A percentile compares a stretch with the other conserved stretches of the same genome.
These are phyloP conservation scores for Cudoniella acicularis DNA, from an alignment of 495 filamentous ascomycete genomes.

Conservation along the genomic window DNA sequence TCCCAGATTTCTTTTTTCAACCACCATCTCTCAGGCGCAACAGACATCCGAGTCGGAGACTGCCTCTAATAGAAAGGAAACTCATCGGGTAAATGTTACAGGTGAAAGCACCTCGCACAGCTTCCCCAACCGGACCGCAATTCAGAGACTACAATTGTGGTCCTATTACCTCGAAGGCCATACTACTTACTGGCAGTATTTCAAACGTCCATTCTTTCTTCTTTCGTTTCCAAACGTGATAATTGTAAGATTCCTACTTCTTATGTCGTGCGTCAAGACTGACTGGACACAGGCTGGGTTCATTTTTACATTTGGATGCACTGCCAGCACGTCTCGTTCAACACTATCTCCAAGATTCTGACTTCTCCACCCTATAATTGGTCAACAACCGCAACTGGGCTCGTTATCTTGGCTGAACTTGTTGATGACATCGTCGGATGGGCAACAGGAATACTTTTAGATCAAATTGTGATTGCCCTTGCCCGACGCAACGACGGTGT, in stretches of 20 bases:
- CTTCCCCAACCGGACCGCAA: not conserved
- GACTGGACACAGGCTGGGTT: too few species aligned
- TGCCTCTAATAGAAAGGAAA: not conserved
- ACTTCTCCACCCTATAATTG: slow-evolving; percentile 34
- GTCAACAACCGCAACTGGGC: slow-evolving; percentile 28
- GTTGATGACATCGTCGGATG: slow-evolving; percentile 45
- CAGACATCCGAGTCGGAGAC: not conserved
- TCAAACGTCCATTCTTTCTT: slow-evolving; percentile 34
- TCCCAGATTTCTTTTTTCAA: slow-evolving; percentile 27
- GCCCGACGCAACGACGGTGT: slow-evolving; percentile 57
- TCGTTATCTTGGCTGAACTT: slow-evolving; percentile 35
- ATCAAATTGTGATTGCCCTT: slow-evolving; percentile 53
- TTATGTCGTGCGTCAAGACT: too few species aligned
- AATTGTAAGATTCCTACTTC: too few species aligned
- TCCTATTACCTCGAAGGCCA: not conserved
- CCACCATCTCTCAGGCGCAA: not conserved
- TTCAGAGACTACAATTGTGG: not conserved
- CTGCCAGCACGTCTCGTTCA: slow-evolving; percentile 35
- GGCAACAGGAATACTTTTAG: slow-evolving; percentile 55
- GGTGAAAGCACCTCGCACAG: not conserved
- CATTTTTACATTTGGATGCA: slow-evolving; percentile 33
- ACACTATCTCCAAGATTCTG: slow-evolving; percentile 36
- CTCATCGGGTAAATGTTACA: not conserved
- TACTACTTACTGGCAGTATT: slow-evolving; percentile 21
- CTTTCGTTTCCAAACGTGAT: slow-evolving; percentile 35